Base-by-base conservation (phyloP, 2,329 filamentous ascomycete genomes). In the Trichoderma sp. region DNA sequence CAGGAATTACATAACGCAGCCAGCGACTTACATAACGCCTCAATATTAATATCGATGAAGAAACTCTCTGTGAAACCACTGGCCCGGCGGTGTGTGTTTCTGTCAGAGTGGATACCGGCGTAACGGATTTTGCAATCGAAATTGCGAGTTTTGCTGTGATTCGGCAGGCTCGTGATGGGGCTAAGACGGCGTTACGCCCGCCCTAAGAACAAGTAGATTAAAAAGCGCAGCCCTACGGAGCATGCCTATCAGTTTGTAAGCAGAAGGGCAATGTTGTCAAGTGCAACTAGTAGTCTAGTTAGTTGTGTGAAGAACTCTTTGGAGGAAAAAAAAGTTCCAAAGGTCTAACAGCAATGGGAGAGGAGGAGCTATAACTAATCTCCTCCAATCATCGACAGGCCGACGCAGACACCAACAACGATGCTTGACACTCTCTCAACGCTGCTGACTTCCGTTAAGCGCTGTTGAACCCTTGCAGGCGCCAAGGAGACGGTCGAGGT, bases 131-230 rank as follows among this genome's bases (percentile, higher is more conserved):
- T 16, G 24, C 37, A 16, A 34, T 34, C n/a, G 11, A 13, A 16
- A 24, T 13, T 13, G n/a, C 26, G 51, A 64, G 8, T 34, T 34
- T 55, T 24, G 6, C 8, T 30, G 30, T 18, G 18, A 46, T 21
- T 39, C 13, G 5, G 32, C 34, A 37, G 7, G 32, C 51, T 43
- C 34, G 61, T 43, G 51, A 55, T 54, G 51, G 46, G 24, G 34
- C 51, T 43, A 55, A 56, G 37, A 56, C 37, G 24, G 21, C 4
- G 34, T 52, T 65, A 34, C 61, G 61, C 61, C 61, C 61, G 61
- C 61, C 37, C 61, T 65, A 56, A 55, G 7, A 6, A 55, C 54
- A 55, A 55, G 13, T 18, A 56, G 39, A 32, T 55, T 43, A 64
- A 52, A 34, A 16, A 24, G 46, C 39, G 39, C 24, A 64, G 60